Evolutionary conservation across 2,329 filamentous ascomycete genomes (phyloP), one percentile per base, ranked within the genome.

Genomic region (Trichophaea hybrida): DNA sequence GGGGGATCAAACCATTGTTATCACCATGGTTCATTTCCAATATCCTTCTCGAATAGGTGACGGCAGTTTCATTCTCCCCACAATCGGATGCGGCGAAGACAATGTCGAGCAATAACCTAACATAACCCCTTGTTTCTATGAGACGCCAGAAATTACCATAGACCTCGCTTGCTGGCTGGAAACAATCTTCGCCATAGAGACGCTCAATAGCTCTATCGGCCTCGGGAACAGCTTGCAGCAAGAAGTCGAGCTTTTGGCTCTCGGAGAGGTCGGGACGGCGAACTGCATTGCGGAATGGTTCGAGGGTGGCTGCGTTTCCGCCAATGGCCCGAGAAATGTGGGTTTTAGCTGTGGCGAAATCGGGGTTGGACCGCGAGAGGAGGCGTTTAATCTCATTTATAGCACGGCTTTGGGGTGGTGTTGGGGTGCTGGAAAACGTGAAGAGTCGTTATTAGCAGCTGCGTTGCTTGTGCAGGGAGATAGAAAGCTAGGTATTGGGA

Each of bases 241-340:
- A 35, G 49, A 62, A 57, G 38, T 60, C 50, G 33, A 62, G 72
- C 71, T 0, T 75, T 69, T 0, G 53, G 12, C 10, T 31, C 13
- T 55, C 37, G 10, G 53, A 32, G 15, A 55, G 53, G 24, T 35
- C 33, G 24, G 35, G 24, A 15, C 40, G 40, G 12, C n/a, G 15
- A 8, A 57, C 15, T 10, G 55, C 55, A 15, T 48, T 35, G 15
- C 44, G 40, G 40, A 57, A 32, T 10, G 55, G 55, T 43, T 57
- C 55, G 10, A 57, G 15, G 5, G 17, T 33, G 40, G 31, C 15
- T 15, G 6, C 10, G 38, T 57, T 57, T 10, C 44, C 31, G 43
- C 55, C 55, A 43, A 57, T 50, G 24, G 55, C 55, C 12, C 55
- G n/a, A 15, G 32, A 15, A 15, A 57, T 13, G 17, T 24, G 44